These are phyloP conservation scores for Fusarium sp. DNA, from an alignment of 2,329 filamentous ascomycete genomes.

Conservation along the genomic window DNA sequence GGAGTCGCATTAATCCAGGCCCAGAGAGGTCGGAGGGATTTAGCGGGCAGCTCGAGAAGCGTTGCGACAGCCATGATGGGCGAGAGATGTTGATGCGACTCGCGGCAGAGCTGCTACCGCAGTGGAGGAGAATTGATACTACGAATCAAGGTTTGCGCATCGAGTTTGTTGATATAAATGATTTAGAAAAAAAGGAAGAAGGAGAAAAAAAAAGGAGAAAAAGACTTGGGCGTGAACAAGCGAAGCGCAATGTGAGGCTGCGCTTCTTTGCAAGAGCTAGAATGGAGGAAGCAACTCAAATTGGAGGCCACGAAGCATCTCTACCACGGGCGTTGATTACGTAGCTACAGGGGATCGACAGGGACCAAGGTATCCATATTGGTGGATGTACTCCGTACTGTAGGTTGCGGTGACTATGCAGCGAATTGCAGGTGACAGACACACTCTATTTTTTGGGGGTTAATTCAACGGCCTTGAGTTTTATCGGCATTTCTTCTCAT, in stretches of 20 bases:
- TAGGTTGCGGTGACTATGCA: constrained; percentile 13
- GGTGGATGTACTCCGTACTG: too few relatives aligned
- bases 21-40: constrained; percentile 49
- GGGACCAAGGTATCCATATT: constrained; percentile 24
- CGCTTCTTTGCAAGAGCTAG: constrained; percentile 1
- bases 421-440: constrained; percentile 1
- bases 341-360: constrained; percentile 32
- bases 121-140: constrained; percentile 1
- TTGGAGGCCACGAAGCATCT: constrained; percentile 36
- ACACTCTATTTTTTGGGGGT: background rate
- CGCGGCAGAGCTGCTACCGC: constrained; percentile 19
- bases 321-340: constrained; percentile 31
- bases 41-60: constrained; percentile 47
- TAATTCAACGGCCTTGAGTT: background rate
- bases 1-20: constrained; percentile 52
- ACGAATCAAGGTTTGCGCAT: constrained; percentile 13
- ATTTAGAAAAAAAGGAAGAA: background rate
- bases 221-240: background rate
- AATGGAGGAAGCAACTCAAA: background rate
- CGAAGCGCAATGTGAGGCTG: constrained; percentile 17
- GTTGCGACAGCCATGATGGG: constrained; percentile 27
- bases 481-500: background rate
- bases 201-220: background rate
- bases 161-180: background rate
- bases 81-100: constrained; percentile 4